These are phyloP conservation scores for Fusarium sp. DNA, from an alignment of 2,329 filamentous ascomycete species.

Conservation along the genomic window DNA sequence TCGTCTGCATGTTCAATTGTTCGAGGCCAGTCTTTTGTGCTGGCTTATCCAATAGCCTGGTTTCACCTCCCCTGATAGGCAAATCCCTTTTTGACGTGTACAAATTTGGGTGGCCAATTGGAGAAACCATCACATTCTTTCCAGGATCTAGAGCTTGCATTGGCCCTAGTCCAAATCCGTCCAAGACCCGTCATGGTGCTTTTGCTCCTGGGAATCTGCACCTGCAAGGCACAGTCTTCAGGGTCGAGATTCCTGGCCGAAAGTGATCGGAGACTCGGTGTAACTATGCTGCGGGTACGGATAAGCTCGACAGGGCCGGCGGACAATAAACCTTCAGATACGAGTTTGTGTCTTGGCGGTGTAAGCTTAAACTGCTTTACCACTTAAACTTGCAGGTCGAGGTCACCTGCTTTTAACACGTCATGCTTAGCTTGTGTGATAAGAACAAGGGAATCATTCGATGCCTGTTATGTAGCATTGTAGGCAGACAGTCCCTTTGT, in stretches of 20 bases:
- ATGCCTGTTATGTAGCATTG: background rate
- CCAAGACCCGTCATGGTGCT: background rate
- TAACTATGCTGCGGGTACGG: background rate
- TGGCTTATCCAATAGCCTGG: background rate
- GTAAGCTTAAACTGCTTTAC: constrained; percentile 16
- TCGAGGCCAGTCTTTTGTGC: background rate
- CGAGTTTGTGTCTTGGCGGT: constrained; percentile 16
- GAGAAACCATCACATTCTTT: background rate
- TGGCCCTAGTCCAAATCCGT: background rate
- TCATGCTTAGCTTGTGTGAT: background rate
- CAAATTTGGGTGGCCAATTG: background rate
- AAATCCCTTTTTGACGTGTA: background rate
- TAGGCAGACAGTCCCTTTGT: background rate
- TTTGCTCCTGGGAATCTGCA: constrained; percentile 7
- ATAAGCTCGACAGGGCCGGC: background rate
- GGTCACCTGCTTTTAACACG: background rate
- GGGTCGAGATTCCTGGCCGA: background rate
- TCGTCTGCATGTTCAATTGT: background rate
- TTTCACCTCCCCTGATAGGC: background rate
- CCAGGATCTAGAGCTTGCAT: background rate
- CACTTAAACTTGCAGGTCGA: background rate
- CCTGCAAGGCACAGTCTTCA: constrained; percentile 17
- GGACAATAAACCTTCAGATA: background rate
- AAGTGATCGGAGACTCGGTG: background rate
- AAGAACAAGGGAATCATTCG: background rate